These are phyloP conservation scores for Penstemon eatonii DNA, from an alignment of 257 asterid genomes.

Conservation along the genomic window DNA sequence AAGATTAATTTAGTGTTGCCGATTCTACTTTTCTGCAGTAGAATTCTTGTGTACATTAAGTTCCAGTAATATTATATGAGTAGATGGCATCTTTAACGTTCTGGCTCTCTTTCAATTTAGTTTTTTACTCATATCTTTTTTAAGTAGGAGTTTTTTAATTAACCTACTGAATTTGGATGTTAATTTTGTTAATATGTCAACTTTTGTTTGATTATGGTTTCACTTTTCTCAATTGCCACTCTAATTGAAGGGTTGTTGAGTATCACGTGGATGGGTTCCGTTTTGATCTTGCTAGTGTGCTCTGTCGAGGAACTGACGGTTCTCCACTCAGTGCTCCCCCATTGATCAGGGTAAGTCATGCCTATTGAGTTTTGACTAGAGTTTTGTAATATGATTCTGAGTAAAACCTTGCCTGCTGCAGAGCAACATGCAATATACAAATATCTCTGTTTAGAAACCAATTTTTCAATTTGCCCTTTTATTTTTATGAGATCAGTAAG, in stretches of 20 bases:
- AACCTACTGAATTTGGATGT: slow-evolving; percentile 2
- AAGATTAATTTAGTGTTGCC: no score
- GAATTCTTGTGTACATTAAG: not conserved
- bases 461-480: not conserved
- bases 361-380: not conserved
- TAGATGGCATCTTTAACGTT: slow-evolving; percentile 10
- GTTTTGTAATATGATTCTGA: slow-evolving; percentile 8
- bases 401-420: slow-evolving; percentile 18
- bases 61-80: not conserved
- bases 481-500: not conserved
- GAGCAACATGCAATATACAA: slow-evolving; percentile 12
- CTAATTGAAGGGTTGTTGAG: slow-evolving; percentile 73
- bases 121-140: not conserved
- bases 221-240: slow-evolving; percentile 20
- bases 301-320: slow-evolving; percentile 95
- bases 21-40: no score
- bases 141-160: not conserved
- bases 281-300: slow-evolving; percentile 93
- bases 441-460: not conserved
- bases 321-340: slow-evolving; percentile 91
- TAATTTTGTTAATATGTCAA: not conserved
- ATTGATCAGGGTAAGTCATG: slow-evolving; percentile 60
- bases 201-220: slow-evolving; percentile 9
- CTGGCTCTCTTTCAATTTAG: not conserved
- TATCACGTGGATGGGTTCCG: slow-evolving; percentile 99